Evolutionary conservation across 306 rosid species (phyloP), one percentile per base, ranked within the genome.

Genomic region (Datisca glomerata): DNA sequence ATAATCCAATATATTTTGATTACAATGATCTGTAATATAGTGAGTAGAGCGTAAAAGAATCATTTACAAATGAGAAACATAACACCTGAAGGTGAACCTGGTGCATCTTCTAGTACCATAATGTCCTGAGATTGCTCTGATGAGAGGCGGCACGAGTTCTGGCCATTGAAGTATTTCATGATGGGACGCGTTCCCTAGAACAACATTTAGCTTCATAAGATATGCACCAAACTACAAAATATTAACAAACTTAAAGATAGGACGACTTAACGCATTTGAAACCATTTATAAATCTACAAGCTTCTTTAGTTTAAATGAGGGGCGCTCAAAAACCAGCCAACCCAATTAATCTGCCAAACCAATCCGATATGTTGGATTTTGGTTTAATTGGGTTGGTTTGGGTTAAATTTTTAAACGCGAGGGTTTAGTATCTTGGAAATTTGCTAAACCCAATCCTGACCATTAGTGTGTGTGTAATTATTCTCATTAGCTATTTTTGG

Each of bases 141-240:
- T 20, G 73, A 63, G 12, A 74, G 45, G 62, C 57, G 10, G 31
- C 69, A 57, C 16, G 56, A 55, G 55, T 41, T n/a, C 41, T 45
- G 59, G 61, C 82, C 79, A 42, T 71, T 64, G 33, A 89, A 80
- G 75, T 83, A 89, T 61, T 83, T 79, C 59, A 29, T 71, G 65
- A 89, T 89, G 27, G 94, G 72, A 65, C 67, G 68, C 19, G 81
- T 83, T 49, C 94, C 94, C 97, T 89, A 56, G 49, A 29, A 42
- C 13, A 67, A 32, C 7, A 4, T 14, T 17, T 29, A 6, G 42
- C 41, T 60, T 14, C 44, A 62, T 59, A 44, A 53, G 49, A 51
- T 57, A 21, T 18, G 25, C 18, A n/a, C 17, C 16, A 7, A 31
- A 21, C 19, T 29, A 8, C 36, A 31, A 8, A 8, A 11, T 1